These are phyloP conservation scores for Jasminum sambac DNA, from an alignment of 257 asterid species.

Conservation along the genomic window DNA sequence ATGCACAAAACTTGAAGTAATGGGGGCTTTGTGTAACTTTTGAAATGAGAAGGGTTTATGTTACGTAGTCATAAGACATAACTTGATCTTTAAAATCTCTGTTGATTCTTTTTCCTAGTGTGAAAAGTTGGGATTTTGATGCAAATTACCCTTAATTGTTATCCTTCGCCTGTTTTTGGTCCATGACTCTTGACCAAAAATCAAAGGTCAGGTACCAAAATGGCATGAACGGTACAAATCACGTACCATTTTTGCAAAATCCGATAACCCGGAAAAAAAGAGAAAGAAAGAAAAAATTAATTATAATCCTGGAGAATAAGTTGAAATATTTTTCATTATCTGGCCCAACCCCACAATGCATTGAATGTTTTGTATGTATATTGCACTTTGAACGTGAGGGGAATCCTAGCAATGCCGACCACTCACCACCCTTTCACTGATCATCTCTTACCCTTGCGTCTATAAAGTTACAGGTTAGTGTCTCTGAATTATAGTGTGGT, in stretches of 20 bases:
- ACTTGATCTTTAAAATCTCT: background rate
- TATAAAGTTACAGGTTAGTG: background rate
- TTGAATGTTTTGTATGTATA: background rate
- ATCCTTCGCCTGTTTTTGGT: background rate
- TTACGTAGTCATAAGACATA: no score
- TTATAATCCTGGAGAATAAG: background rate
- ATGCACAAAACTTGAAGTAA: no score
- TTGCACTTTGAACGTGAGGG: constrained; percentile 10
- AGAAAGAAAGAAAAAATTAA: background rate
- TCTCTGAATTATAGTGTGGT: constrained; percentile 9
- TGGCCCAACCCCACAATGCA: constrained; percentile 12
- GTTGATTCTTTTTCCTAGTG: background rate
- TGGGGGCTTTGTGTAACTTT: no score
- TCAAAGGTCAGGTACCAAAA: background rate
- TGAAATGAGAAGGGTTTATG: no score
- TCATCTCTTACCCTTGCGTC: background rate
- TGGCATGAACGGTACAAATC: background rate
- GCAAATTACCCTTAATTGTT: background rate
- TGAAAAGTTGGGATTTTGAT: background rate
- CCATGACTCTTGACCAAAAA: background rate
- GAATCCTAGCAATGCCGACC: background rate
- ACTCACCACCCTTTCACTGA: background rate
- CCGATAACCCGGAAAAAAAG: no score
- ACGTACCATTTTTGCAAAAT: background rate
- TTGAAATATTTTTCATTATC: background rate